phyloP scores from a whole-genome alignment of 1,284 basidiomycete species.

The Cryptococcus sp. region DNA sequence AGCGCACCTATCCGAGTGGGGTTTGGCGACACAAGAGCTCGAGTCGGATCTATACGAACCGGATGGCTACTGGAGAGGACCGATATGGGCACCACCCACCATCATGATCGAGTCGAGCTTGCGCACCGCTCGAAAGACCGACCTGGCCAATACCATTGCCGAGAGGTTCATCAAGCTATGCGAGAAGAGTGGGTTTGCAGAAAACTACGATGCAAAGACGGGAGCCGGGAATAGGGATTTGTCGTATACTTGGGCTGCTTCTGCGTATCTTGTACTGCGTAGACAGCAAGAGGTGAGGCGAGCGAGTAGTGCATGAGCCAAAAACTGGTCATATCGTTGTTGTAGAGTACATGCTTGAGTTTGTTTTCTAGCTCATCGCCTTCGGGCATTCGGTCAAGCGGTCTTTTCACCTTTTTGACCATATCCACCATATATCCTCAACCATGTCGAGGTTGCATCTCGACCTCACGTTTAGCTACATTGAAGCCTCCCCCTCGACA shows the following conservation, averaged over 20 bases:
- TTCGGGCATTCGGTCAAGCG: too few relatives aligned
- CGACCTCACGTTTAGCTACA: neutral
- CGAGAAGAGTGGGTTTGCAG: conserved; percentile 4
- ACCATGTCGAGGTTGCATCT: too few relatives aligned
- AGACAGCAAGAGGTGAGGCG: neutral
- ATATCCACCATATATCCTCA: too few relatives aligned
- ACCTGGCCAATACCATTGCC: neutral
- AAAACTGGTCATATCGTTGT: too few relatives aligned
- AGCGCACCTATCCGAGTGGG: conserved; percentile 1
- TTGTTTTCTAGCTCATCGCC: too few relatives aligned
- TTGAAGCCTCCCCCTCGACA: neutral
- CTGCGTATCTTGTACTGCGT: conserved; percentile 2
- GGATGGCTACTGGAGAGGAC: conserved; percentile 8
- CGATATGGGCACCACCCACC: conserved; percentile 8
- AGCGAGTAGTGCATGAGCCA: neutral
- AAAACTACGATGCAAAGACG: conserved; percentile 5
- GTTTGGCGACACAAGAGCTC: conserved; percentile 3
- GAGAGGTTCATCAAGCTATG: conserved; percentile 1
- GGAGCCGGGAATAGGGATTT: conserved; percentile 5
- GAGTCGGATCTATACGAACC: conserved; percentile 5
- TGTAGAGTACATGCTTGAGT: too few relatives aligned
- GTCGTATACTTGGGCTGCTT: conserved; percentile 8
- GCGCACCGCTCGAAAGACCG: neutral
- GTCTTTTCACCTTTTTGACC: too few relatives aligned
- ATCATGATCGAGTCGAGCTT: conserved; percentile 5